Conservation (phyloP, 306 rosid genomes). For the Heteromeles arbutifolia region DNA sequence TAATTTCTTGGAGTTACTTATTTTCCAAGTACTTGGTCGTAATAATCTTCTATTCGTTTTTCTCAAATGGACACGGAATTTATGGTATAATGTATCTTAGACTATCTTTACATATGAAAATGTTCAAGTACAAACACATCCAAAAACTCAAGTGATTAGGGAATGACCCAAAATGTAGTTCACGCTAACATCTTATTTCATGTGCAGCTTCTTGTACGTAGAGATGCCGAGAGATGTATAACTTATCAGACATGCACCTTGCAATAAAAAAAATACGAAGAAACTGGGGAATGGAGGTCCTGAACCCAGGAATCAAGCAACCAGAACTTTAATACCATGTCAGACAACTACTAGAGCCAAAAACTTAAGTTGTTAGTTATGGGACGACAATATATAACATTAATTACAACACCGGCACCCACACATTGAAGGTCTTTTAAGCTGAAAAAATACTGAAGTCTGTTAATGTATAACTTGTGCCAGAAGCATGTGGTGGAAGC, state of each 20-base stretch:
- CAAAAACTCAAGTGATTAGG: background rate
- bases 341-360: background rate
- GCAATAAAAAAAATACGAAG: background rate
- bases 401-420: background rate
- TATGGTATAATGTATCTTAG: background rate
- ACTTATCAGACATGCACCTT: background rate
- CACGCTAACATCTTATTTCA: background rate
- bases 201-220: background rate
- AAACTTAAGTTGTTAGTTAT: background rate
- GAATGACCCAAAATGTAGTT: background rate
- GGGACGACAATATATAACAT: background rate
- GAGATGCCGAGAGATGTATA: background rate
- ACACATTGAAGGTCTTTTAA: background rate
- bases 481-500: background rate
- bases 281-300: background rate
- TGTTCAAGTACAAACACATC: background rate
- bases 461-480: background rate
- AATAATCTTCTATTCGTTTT: background rate
- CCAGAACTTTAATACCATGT: background rate
- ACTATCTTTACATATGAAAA: background rate
- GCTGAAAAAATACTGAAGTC: background rate
- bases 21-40: background rate
- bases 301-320: background rate
- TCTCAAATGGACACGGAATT: background rate
- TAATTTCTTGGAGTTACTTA: background rate